Evolutionary conservation across 2,329 filamentous ascomycete genomes (phyloP).

Genomic region (Immersiporthe knoxdaviesiana): DNA sequence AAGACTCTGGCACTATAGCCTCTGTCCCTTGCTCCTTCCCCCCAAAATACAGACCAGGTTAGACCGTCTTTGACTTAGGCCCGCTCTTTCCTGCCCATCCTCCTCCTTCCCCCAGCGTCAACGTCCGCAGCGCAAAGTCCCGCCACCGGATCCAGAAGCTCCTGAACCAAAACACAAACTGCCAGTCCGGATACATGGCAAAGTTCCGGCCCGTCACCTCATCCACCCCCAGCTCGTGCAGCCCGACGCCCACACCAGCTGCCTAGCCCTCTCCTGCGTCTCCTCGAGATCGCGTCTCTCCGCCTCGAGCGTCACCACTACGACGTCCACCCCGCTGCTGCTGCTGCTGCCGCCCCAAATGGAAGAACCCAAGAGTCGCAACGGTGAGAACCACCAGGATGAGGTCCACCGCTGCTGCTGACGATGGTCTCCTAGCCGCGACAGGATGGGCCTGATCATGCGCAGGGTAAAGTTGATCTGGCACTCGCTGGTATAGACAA

Average conservation of each 20-base stretch:
- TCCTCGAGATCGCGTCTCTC: conserved; percentile 3
- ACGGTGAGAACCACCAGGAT: background rate
- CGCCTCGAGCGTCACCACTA: background rate
- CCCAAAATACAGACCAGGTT: background rate
- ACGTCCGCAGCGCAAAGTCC: background rate
- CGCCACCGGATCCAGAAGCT: conserved; percentile 6
- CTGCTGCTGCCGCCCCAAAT: background rate
- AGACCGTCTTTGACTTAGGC: background rate
- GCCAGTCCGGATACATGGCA: conserved; percentile 9
- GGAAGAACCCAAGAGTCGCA: background rate
- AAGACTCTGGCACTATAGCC: background rate
- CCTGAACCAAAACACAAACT: conserved; percentile 2
- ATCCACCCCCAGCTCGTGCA: conserved; percentile 8
- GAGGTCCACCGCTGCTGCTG: background rate
- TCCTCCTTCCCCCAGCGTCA: background rate
- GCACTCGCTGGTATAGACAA: conserved; percentile 55
- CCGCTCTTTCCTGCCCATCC: background rate
- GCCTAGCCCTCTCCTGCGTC: background rate
- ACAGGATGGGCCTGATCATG: conserved; percentile 6
- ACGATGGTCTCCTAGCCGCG: background rate
- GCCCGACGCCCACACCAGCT: conserved; percentile 7
- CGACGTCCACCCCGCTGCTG: background rate
- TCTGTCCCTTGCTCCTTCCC: background rate
- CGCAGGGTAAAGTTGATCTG: conserved; percentile 49
- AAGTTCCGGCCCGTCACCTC: background rate